Evolutionary conservation across 495 filamentous ascomycete genomes (phyloP), one percentile per base, ranked within the genome.

Genomic region (Neurospora africana): DNA sequence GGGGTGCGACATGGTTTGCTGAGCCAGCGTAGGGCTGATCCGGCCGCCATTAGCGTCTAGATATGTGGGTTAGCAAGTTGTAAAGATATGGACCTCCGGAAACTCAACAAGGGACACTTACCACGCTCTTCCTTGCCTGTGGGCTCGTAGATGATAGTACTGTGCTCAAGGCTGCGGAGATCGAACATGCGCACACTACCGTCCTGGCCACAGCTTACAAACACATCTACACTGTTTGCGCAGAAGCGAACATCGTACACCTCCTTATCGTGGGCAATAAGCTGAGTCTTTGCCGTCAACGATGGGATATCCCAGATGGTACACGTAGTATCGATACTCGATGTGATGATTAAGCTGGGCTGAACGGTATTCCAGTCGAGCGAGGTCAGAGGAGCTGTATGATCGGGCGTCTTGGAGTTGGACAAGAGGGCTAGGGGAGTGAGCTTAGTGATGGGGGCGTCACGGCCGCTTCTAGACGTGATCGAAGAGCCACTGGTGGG

Each of bases 231-330:
- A 76, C 92, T 97, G 76, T 96, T 94, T 30, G 94, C 94, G 82
- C 95, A 98, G 81, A 98, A 99, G 15, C 95, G 90, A 40, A 99
- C 95, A 79, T 99, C 95, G 76, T 96, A 99, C 6, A 99, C 95
- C 81, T 99, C 95, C 80, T 98, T 98, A 82, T 99, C 95, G 77
- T 99, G 95, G 33, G 95, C 95, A 81, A 99, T 99, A 17, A 99
- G 83, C 80, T 99, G 95, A 3, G 95, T 99, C 81, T 99, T 99
- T 17, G 95, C 95, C 1, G 95, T 99, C 73, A 99, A 83, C 4
- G 95, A 97, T 3, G 95, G 95, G 37, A 99, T 99, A 77, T 99
- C 95, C 95, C 95, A 99, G 71, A 99, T 98, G n/a, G 95, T 99
- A 82, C 95, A 99, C 2, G 95, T 99, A 0, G 95, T 99, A 79